A percentile compares a stretch with the other conserved stretches of the same genome.
Conservation (phyloP, 2,329 filamentous ascomycete species). For the Botrytis squamosa region DNA sequence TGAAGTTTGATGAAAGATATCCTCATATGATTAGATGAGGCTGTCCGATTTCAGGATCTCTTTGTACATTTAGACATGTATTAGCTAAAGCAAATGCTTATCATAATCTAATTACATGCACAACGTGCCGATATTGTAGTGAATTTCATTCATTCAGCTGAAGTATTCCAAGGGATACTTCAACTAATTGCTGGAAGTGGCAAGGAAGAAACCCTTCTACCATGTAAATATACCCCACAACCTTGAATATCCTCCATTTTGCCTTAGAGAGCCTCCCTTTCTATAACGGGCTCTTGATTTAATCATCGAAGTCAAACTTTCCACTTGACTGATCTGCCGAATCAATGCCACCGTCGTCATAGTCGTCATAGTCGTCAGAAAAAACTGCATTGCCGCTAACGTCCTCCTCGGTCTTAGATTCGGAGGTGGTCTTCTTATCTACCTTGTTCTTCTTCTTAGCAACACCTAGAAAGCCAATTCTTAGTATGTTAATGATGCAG, state of each 20-base stretch:
- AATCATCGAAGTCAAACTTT: neutral
- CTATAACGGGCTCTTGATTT: neutral
- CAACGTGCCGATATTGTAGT: neutral
- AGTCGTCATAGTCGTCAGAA: neutral
- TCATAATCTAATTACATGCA: neutral
- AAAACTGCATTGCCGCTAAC: neutral
- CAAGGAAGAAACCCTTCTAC: neutral
- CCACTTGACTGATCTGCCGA: fast-evolving
- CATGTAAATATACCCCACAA: neutral
- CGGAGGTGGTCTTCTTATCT: neutral
- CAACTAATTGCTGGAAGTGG: no score
- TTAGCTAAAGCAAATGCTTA: neutral
- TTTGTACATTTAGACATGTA: neutral
- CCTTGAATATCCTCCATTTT: neutral
- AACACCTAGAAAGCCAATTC: neutral
- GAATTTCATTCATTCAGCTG: neutral
- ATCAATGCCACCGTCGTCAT: fast-evolving
- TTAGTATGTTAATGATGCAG: neutral
- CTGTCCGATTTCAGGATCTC: neutral
- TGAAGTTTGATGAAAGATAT: neutral
- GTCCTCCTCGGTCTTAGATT: neutral
- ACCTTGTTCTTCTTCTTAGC: neutral
- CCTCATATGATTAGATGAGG: no score
- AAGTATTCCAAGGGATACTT: neutral
- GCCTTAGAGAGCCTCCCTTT: fast-evolving